Percentiles rank a stretch among this genome's conserved stretches.
Conservation (phyloP, 345 rosid species). For the Conringia planisiliqua region DNA sequence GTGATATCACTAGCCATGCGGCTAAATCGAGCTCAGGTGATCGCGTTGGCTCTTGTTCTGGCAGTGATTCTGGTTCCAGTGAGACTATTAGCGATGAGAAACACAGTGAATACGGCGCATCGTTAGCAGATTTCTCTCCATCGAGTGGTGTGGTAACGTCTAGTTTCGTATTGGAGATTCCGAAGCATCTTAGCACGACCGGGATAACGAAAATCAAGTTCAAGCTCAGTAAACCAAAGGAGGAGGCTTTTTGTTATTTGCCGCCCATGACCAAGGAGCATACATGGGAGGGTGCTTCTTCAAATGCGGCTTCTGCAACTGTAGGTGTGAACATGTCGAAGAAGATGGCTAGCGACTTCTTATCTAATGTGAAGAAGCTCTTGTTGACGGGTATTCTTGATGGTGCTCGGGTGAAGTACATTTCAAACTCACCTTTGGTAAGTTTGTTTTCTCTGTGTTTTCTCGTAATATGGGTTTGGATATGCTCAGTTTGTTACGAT, state of each 20-base stretch:
- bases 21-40: slow-evolving; percentile 22
- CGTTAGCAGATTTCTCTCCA: neutral
- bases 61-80: slow-evolving; percentile 26
- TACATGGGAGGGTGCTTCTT: neutral
- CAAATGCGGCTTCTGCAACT: neutral
- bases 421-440: slow-evolving; percentile 59
- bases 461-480: neutral
- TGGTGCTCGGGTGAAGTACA: slow-evolving; percentile 75
- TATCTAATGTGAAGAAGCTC: slow-evolving; percentile 77
- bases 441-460: slow-evolving; percentile 2
- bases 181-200: slow-evolving; percentile 67
- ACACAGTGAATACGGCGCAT: slow-evolving; percentile 33
- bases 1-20: slow-evolving; percentile 52
- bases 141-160: slow-evolving; percentile 40
- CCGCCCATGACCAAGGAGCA: neutral
- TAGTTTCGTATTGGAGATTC: slow-evolving; percentile 74
- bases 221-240: slow-evolving; percentile 70
- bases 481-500: neutral
- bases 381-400: slow-evolving; percentile 56
- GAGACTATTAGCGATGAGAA: slow-evolving; percentile 53
- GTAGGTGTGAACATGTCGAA: slow-evolving; percentile 34
- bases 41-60: slow-evolving; percentile 35
- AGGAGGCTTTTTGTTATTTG: slow-evolving; percentile 18
- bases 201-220: slow-evolving; percentile 85
- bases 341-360: slow-evolving; percentile 65